These are phyloP conservation scores for Talaromyces sp. DNA, from an alignment of 2,329 filamentous ascomycete genomes.

Conservation along the genomic window DNA sequence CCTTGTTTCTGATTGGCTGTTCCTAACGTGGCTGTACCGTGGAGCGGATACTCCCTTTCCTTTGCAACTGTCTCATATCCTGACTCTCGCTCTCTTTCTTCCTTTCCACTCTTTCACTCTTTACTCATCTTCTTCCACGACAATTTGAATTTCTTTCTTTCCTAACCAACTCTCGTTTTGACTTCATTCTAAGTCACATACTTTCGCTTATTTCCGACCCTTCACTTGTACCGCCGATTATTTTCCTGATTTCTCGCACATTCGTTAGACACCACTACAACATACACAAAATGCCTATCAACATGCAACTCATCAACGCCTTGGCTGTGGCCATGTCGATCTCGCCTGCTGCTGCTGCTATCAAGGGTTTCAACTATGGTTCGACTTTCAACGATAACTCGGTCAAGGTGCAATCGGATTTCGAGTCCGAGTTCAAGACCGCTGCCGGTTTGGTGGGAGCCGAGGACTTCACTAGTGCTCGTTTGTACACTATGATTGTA, in stretches of 20 bases:
- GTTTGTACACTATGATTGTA: slow-evolving; percentile 62
- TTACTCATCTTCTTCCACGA: neutral
- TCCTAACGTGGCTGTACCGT: neutral
- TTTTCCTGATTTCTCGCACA: slow-evolving; percentile 15
- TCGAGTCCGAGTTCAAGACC: slow-evolving; percentile 44
- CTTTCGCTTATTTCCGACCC: slow-evolving; percentile 15
- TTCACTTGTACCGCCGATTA: slow-evolving; percentile 12
- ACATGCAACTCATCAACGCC: slow-evolving; percentile 32
- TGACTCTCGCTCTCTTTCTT: neutral
- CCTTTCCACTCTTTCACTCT: neutral
- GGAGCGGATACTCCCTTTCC: slow-evolving; percentile 1
- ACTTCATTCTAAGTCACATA: neutral
- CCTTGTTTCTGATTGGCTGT: neutral
- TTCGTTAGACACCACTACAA: slow-evolving; percentile 5
- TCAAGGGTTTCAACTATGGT: slow-evolving; percentile 50
- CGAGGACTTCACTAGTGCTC: slow-evolving; percentile 45
- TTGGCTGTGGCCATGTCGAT: slow-evolving; percentile 35
- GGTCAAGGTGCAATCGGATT: slow-evolving; percentile 42
- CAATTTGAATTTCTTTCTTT: neutral
- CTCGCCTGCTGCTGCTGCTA: slow-evolving; percentile 34
- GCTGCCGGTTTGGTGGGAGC: slow-evolving; percentile 43
- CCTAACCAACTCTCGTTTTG: neutral
- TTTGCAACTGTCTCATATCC: neutral
- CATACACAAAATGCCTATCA: slow-evolving; percentile 21
- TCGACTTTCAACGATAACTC: slow-evolving; percentile 39